phyloP scores from a whole-genome alignment of 495 filamentous ascomycete genomes.

The Pseudoneurospora amorphoporcata region DNA sequence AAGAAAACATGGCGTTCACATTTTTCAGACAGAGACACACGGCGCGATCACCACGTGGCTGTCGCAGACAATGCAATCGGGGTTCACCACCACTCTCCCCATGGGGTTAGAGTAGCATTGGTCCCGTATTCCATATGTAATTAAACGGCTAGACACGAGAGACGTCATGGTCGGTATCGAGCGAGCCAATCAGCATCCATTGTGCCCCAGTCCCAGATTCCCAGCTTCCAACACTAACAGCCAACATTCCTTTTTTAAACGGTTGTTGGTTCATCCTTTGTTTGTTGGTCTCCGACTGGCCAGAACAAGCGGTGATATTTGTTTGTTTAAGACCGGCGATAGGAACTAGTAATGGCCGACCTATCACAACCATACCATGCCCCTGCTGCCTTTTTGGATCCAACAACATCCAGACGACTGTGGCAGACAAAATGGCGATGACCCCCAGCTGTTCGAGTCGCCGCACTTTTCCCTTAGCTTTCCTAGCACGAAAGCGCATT shows the following conservation, averaged over 20 bases:
- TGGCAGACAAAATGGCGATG: background rate
- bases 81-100: background rate
- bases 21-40: background rate
- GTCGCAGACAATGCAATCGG: background rate
- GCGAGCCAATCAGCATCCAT: background rate
- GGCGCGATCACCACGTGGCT: background rate
- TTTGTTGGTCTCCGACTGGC: background rate
- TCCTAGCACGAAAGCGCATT: background rate
- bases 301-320: background rate
- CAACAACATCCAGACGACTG: background rate
- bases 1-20: background rate
- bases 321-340: background rate
- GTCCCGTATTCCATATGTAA: background rate
- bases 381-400: background rate
- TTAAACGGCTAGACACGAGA: background rate
- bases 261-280: background rate
- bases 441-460: background rate
- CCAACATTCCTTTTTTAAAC: background rate
- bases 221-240: background rate
- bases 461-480: background rate
- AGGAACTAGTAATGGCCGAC: background rate
- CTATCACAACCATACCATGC: background rate
- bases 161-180: background rate
- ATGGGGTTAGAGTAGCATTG: background rate
- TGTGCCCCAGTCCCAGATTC: background rate